These are phyloP conservation scores for Cladophialophora carrionii DNA, from an alignment of 2,329 filamentous ascomycete genomes.

Conservation along the genomic window DNA sequence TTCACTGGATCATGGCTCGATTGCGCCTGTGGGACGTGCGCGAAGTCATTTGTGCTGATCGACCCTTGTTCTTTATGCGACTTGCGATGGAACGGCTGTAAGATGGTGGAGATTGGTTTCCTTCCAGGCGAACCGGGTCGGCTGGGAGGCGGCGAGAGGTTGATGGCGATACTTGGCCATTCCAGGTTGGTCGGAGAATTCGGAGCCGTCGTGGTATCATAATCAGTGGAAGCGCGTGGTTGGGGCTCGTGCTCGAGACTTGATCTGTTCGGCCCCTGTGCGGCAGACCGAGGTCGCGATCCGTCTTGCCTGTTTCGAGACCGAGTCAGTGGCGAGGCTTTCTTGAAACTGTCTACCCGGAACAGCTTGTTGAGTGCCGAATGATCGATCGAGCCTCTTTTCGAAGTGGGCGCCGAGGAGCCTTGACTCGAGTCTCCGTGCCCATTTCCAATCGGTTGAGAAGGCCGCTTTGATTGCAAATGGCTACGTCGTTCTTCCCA, in stretches of 20 bases:
- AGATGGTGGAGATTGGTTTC: constrained; percentile 53
- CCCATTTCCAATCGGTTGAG: constrained; percentile 3
- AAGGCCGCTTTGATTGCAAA: constrained; percentile 13
- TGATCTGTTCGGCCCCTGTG: constrained; percentile 16
- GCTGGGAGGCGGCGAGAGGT: constrained; percentile 66
- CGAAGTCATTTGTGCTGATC: constrained; percentile 48
- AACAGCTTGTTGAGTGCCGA: constrained; percentile 28
- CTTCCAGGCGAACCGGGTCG: constrained; percentile 66
- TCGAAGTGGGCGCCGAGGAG: constrained; percentile 32
- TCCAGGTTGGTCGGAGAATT: constrained; percentile 48
- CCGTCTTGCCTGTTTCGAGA: constrained; percentile 27
- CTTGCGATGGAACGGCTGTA: constrained; percentile 46
- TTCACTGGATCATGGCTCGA: constrained; percentile 19
- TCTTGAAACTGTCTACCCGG: constrained; percentile 24
- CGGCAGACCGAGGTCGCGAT: constrained; percentile 16
- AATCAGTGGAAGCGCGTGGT: constrained; percentile 48
- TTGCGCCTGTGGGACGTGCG: constrained; percentile 21
- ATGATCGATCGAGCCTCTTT: constrained; percentile 33
- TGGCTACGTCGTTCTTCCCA: constrained; percentile 4
- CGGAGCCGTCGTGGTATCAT: constrained; percentile 49
- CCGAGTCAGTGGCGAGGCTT: constrained; percentile 21
- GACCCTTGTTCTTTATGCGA: constrained; percentile 41
- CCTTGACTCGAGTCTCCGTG: constrained; percentile 28
- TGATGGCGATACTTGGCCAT: constrained; percentile 64
- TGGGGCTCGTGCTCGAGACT: constrained; percentile 30